phyloP scores from a whole-genome alignment of 2,329 filamentous ascomycete genomes.

The Aspergillus sp. region DNA sequence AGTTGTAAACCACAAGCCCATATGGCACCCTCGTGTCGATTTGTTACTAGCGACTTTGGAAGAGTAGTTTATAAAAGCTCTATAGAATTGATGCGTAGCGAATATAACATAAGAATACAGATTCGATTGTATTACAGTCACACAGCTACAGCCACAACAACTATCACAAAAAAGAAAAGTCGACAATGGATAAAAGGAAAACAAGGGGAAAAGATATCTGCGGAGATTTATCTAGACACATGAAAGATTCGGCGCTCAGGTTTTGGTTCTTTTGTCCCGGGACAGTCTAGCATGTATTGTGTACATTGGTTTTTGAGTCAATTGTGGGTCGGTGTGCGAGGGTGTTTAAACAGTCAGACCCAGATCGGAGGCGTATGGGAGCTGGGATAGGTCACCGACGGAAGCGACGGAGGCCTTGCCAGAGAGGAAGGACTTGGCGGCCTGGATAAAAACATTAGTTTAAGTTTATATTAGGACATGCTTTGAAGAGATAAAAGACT shows the following conservation, averaged over 20 bases:
- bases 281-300: constrained; percentile 37
- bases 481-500: constrained; percentile 37
- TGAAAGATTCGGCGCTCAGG: constrained; percentile 21
- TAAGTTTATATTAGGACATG: background rate
- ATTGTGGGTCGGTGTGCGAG: background rate
- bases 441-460: constrained; percentile 52
- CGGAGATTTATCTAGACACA: constrained; percentile 39
- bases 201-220: constrained; percentile 34
- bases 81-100: background rate
- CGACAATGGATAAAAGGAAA: constrained; percentile 1
- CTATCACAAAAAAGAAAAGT: constrained; percentile 4
- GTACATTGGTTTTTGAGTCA: constrained; percentile 24
- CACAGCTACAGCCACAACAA: constrained; percentile 35
- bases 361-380: constrained; percentile 92
- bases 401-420: constrained; percentile 85
- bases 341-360: constrained; percentile 81
- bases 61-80: background rate
- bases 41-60: background rate
- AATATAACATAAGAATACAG: constrained; percentile 23
- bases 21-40: no score
- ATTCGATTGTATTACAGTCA: constrained; percentile 43
- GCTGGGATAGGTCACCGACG: constrained; percentile 85
- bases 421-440: constrained; percentile 82
- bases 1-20: no score
- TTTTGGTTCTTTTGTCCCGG: constrained; percentile 30